phyloP scores from a whole-genome alignment of 2,329 filamentous ascomycete species.

The Diaporthe sp. region DNA sequence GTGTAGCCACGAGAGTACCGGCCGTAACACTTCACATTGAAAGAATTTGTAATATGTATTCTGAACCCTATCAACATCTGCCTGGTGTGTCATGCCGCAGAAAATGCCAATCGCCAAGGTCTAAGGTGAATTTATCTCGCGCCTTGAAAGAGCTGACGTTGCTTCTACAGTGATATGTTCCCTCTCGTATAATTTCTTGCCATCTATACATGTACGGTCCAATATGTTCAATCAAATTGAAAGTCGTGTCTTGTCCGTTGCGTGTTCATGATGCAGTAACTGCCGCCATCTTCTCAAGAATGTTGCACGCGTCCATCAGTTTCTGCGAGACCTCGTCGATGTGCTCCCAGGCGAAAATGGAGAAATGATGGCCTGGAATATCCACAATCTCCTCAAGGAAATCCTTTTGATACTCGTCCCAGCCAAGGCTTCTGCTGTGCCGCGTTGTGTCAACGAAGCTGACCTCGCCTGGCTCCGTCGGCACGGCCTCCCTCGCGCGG shows the following conservation, averaged over 20 bases:
- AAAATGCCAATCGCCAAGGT: not conserved
- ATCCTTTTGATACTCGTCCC: constrained; percentile 60
- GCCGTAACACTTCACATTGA: no score
- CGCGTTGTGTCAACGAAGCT: constrained; percentile 61
- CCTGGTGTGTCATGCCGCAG: no score
- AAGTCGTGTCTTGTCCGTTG: no score
- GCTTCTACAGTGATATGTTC: not conserved
- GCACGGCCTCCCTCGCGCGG: constrained; percentile 58
- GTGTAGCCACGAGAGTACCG: no score
- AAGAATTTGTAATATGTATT: no score
- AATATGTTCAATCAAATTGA: not conserved
- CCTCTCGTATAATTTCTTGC: no score
- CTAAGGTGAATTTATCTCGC: not conserved
- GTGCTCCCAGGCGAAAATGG: constrained; percentile 55
- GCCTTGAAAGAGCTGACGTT: not conserved
- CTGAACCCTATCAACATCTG: not conserved
- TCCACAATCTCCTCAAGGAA: constrained; percentile 63
- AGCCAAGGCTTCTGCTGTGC: constrained; percentile 60
- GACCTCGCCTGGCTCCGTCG: constrained; percentile 47
- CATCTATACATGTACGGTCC: not conserved
- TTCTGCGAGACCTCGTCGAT: constrained; percentile 47
- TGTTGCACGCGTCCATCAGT: constrained; percentile 48
- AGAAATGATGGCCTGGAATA: constrained; percentile 67
- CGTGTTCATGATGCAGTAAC: not conserved
- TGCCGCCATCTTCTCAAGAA: constrained; percentile 41